Base-by-base conservation (phyloP, 2,329 filamentous ascomycete species). In the Arthroderma uncinatum region DNA sequence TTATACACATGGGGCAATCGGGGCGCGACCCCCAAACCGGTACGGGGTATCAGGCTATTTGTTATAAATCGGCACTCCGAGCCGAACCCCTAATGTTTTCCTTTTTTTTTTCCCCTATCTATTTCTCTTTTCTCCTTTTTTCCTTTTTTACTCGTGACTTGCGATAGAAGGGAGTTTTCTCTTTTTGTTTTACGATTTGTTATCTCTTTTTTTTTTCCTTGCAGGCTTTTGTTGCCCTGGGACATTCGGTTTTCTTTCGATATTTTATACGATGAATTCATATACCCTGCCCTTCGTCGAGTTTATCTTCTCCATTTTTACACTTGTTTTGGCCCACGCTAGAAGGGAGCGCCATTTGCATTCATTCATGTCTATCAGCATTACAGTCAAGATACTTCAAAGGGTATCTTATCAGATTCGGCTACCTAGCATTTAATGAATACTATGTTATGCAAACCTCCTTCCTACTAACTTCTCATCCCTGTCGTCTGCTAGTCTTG, bases 1-100 rank as follows among this genome's bases (percentile, higher is more conserved):
- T 50, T 33, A 50, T 50, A 34, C 39, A 40, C 21, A 56, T 36
- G 47, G 44, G 48, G 56, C 48, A 53, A 58, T 52, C 50, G 53
- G 55, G 30, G 53, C 39, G 39, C 16, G 28, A 21, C 25, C 36
- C 21, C 25, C 30, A 23, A 19, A 21, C 33, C 34, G 21, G 33
- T 39, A 23, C 4, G 33, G 28, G 12, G 28, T n/a, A 14, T 25
- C 52, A 33, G n/a, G 28, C 48, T 36, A 16, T 33, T 53, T 53
- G 10, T 53, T 19, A 53, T 33, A 36, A 5, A 34, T 53, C n/a
- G n/a, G 48, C 9, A 33, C n/a, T 53, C 33, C 28, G 48, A 33
- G 9, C 34, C 34, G 48, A 53, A 36, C 48, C 10, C 52, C 12
- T 37, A 21, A n/a, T 25, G 16, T 34, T 54, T 25, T 54, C 34